phyloP scores from a whole-genome alignment of 1,139 yeast species.

The Yamadazyma conglobata region DNA sequence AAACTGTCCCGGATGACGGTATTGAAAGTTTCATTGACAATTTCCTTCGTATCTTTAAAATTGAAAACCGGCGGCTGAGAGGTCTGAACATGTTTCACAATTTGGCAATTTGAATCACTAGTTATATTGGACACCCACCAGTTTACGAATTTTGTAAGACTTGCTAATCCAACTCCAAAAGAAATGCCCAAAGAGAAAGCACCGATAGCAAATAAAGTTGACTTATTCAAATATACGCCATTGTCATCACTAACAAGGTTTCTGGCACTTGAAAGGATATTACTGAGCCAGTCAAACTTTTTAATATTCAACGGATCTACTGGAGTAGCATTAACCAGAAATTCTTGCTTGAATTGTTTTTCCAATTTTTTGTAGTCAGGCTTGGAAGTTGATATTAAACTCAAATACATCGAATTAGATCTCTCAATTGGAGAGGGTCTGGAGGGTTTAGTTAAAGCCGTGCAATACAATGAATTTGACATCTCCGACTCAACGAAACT shows the following conservation, averaged over 20 bases:
- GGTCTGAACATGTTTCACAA: slow-evolving; percentile 1
- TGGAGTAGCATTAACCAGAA: slow-evolving; percentile 20
- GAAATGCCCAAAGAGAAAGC: slow-evolving; percentile 37
- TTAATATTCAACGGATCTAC: slow-evolving; percentile 37
- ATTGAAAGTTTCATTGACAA: slow-evolving; percentile 3
- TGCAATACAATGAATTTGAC: slow-evolving; percentile 10
- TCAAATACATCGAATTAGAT: slow-evolving; percentile 20
- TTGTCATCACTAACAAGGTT: background rate
- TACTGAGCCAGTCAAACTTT: slow-evolving; percentile 11
- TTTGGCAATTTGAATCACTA: background rate
- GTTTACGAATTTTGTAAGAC: slow-evolving; percentile 9
- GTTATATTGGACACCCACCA: slow-evolving; percentile 5
- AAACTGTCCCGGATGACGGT: background rate
- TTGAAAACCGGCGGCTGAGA: slow-evolving; percentile 1
- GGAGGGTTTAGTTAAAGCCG: slow-evolving; percentile 3
- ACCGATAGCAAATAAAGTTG: slow-evolving; percentile 17
- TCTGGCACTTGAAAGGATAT: slow-evolving; percentile 2
- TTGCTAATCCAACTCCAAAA: slow-evolving; percentile 29
- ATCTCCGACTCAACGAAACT: slow-evolving; percentile 28
- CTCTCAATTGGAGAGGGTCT: slow-evolving; percentile 4
- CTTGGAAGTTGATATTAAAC: slow-evolving; percentile 21
- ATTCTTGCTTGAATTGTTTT: slow-evolving; percentile 29
- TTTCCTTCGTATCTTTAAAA: slow-evolving; percentile 3
- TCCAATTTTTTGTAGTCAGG: slow-evolving; percentile 34
- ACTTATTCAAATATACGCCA: background rate